phyloP scores from a whole-genome alignment of 1,284 basidiomycete species.

The Pseudozyma tsukubaensis region DNA sequence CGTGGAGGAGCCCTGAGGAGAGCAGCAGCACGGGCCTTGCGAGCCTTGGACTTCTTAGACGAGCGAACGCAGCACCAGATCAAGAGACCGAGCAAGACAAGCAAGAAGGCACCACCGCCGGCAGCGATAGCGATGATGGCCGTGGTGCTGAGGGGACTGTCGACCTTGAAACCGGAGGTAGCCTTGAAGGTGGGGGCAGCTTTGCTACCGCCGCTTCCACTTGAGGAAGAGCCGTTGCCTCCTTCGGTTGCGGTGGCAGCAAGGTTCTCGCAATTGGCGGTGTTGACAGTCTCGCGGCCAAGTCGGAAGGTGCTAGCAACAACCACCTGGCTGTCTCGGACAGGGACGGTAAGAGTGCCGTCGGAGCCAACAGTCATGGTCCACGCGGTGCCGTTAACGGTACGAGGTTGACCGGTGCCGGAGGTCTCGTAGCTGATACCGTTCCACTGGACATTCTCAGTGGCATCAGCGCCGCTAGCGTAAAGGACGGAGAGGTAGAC shows the following conservation, averaged over 20 bases:
- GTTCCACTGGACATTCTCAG: conserved; percentile 52
- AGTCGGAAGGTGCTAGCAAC: conserved; percentile 44
- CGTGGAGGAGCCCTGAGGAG: conserved; percentile 33
- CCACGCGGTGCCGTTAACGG: conserved; percentile 28
- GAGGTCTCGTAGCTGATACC: conserved; percentile 54
- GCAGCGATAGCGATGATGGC: conserved; percentile 47
- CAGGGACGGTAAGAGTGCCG: conserved; percentile 45
- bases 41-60: conserved; percentile 38
- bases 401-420: conserved; percentile 32
- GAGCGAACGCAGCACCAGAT: conserved; percentile 49
- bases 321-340: conserved; percentile 54
- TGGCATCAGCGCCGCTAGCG: conserved; percentile 47
- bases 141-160: conserved; percentile 28
- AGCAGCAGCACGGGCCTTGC: conserved; percentile 25
- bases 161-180: conserved; percentile 43
- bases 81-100: conserved; percentile 33
- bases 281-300: conserved; percentile 34
- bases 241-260: conserved; percentile 12
- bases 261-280: conserved; percentile 27
- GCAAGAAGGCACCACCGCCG: conserved; percentile 37
- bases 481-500: conserved; percentile 47
- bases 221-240: conserved; percentile 4
- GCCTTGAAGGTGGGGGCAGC: conserved; percentile 55
- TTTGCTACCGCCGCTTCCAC: conserved; percentile 2
- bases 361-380: conserved; percentile 43